phyloP scores from a whole-genome alignment of 345 rosid species.

The Fremontodendron californicum region DNA sequence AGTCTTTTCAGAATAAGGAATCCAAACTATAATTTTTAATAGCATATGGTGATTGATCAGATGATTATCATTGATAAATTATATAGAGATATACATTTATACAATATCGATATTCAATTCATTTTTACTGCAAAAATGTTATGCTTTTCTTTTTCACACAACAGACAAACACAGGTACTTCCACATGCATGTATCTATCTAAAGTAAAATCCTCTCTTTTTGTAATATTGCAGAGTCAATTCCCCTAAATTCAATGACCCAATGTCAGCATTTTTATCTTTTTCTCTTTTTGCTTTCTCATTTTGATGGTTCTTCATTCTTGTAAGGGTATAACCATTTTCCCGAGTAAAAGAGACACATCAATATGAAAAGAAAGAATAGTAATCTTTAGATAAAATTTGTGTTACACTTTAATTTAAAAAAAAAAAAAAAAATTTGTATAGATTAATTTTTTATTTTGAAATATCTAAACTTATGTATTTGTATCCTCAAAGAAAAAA shows the following conservation, averaged over 20 bases:
- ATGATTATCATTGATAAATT: neutral
- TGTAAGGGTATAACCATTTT: neutral
- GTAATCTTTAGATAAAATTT: too few relatives aligned
- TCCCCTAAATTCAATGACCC: neutral
- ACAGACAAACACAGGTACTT: neutral
- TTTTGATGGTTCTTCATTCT: too few relatives aligned
- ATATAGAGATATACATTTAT: too few relatives aligned
- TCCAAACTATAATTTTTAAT: neutral
- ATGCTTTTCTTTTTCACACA: neutral
- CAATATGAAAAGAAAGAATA: too few relatives aligned
- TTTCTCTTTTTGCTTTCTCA: neutral
- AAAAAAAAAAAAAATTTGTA: too few relatives aligned
- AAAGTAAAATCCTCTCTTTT: neutral
- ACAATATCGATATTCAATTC: neutral
- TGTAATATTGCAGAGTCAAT: neutral
- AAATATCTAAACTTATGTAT: too few relatives aligned
- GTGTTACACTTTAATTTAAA: too few relatives aligned
- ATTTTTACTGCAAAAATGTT: neutral
- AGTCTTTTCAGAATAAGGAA: conserved; percentile 1
- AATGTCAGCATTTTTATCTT: neutral
- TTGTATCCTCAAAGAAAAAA: too few relatives aligned
- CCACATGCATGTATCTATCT: neutral
- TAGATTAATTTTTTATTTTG: too few relatives aligned
- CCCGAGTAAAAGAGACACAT: too few relatives aligned
- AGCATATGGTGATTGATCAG: neutral